Base-by-base conservation (phyloP, 2,329 filamentous ascomycete species). In the Paramyrothecium sp. region DNA sequence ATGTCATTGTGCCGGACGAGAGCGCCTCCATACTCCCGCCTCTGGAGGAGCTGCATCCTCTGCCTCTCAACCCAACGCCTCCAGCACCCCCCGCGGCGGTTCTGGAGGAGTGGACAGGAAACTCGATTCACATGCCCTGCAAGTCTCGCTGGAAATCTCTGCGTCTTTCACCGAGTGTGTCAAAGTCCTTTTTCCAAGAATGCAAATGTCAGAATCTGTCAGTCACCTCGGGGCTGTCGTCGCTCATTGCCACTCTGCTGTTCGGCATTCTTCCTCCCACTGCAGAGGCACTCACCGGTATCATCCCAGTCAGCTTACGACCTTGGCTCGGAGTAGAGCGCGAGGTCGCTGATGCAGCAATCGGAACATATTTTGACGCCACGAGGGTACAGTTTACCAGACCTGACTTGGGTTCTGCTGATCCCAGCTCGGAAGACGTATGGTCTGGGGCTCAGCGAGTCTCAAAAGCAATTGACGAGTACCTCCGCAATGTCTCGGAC, bases 11-110 rank as follows among this genome's bases (percentile, higher is more conserved):
- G 7, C 38, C 56, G 20, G 3, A 65, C 65, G 41, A 62, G 60
- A 21, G 65, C 63, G 65, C 73, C 1, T 30, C 26, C 26, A 66
- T 80, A 1, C 62, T 75, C 2, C 76, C 75, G 3, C 69, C 71
- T 10, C 64, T 80, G 2, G 78, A 80, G 57, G 65, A 65, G 3
- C 56, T 76, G 3, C 75, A 78, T 49, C 67, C 73, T 1, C 70
- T 77, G 54, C 63, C 73, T 1, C 56, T 78, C 3, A 49, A 54
- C 2, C 26, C 55, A 48, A 73, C 73, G 1, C 62, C 26, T 10
- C 52, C 62, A 1, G 76, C 68, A 57, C 65, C 79, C 20, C 51
- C 70, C 4, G 67, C 65, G 38, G 60, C 67, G 17, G 50, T 74
- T 3, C 71, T 75, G 50, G 68, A 66, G 19, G 66, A 68, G 17